These are phyloP conservation scores for Globisporangium heterothallicum DNA, from an alignment of 352 stramenopile genomes.

Conservation along the genomic window DNA sequence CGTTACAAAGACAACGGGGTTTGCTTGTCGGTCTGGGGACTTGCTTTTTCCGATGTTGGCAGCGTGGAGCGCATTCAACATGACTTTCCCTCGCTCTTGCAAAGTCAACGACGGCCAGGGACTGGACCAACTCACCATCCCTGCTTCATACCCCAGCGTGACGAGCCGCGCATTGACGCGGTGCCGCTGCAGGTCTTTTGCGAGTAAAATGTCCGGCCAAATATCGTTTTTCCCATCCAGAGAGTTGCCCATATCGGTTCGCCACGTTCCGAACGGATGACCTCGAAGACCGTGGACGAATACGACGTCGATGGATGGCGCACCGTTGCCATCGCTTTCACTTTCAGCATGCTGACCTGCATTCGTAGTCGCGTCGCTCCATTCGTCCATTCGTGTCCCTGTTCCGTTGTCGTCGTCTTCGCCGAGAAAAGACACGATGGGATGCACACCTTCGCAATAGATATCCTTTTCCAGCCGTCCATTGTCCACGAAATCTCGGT, in stretches of 20 bases:
- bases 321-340: not conserved
- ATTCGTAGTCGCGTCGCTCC: not conserved
- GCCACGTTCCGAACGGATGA: conserved; percentile 79
- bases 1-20: conserved; percentile 77
- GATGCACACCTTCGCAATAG: conserved; percentile 75
- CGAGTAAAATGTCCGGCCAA: conserved; percentile 73
- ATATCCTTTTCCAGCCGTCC: conserved; percentile 34
- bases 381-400: not conserved
- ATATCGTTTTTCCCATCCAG: conserved; percentile 54
- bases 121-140: conserved; percentile 82
- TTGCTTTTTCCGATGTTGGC: conserved; percentile 48
- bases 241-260: conserved; percentile 62
- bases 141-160: conserved; percentile 76
- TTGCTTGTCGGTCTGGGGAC: conserved; percentile 8
- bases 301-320: conserved; percentile 52
- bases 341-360: not conserved
- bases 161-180: conserved; percentile 50
- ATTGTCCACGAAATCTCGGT: conserved; percentile 33
- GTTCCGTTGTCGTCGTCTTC: not conserved
- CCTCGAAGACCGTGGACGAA: conserved; percentile 82
- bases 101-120: conserved; percentile 81
- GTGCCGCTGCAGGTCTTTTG: conserved; percentile 39
- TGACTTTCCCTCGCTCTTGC: conserved; percentile 60
- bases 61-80: conserved; percentile 63
- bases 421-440: conserved; percentile 40